phyloP scores from a whole-genome alignment of 129 eudicot genomes.

The Flaveria ramosissima region DNA sequence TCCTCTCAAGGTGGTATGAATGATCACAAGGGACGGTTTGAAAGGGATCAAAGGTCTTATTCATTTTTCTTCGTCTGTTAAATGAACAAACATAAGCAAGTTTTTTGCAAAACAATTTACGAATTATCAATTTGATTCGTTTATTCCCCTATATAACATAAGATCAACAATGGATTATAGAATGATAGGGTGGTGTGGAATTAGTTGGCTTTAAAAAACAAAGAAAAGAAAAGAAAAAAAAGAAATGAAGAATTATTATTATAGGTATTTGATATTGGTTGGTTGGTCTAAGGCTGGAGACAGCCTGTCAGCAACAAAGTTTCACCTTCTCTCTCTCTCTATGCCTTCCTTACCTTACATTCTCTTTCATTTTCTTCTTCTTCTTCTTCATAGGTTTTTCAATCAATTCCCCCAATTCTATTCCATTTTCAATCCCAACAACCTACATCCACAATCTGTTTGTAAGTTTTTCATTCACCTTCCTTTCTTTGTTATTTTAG shows the following conservation, averaged over 20 bases:
- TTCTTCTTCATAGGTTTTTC: conserved; percentile 41
- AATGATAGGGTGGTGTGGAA: too few species aligned
- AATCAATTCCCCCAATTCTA: not conserved
- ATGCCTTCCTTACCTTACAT: conserved; percentile 28
- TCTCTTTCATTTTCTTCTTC: conserved; percentile 22
- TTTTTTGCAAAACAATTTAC: too few species aligned
- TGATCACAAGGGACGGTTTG: too few species aligned
- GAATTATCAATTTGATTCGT: too few species aligned
- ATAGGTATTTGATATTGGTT: conserved; percentile 33
- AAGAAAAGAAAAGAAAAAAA: not conserved
- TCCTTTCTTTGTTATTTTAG: too few species aligned
- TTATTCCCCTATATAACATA: too few species aligned
- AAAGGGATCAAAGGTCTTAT: too few species aligned
- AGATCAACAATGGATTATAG: too few species aligned
- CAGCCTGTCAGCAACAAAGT: conserved; percentile 95
- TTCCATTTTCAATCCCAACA: not conserved
- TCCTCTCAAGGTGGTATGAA: too few species aligned
- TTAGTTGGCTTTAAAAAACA: not conserved
- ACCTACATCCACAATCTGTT: conserved; percentile 12
- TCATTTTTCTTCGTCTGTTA: too few species aligned
- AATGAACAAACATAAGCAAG: too few species aligned
- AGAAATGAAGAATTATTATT: not conserved
- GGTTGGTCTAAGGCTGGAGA: conserved; percentile 85
- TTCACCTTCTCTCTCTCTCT: conserved; percentile 36
- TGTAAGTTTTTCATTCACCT: conserved; percentile 33